Evolutionary conservation across 1,139 yeast genomes (phyloP), one percentile per base, ranked within the genome.

Genomic region (Saccharomycopsis hybrid): DNA sequence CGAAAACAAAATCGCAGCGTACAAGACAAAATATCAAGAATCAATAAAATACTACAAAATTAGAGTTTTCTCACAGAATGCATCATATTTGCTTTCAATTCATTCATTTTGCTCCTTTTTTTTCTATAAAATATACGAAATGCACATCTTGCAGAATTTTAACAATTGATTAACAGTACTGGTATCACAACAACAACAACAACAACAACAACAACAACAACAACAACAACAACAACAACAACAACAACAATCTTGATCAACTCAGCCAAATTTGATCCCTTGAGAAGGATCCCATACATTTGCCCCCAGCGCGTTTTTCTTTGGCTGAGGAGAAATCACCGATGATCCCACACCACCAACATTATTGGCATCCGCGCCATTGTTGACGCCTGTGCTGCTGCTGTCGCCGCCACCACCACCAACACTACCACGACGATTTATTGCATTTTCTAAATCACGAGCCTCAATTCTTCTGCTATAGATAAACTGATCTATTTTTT

Each of bases 401-500:
- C 35, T 31, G 35, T 8, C 24, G 9, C 11, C 31, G 18, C 30
- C 24, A 2, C 11, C 28, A 18, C 18, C n/a, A 32, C 27, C 38
- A 30, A 30, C 31, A 24, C 11, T 42, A 9, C n/a, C 9, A 5
- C 18, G 3, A 28, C 5, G 11, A 13, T 49, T 56, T 49, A 62
- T 53, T 41, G 56, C 54, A 45, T 55, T 46, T 56, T 78, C 84
- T 30, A 78, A 62, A 37, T 73, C 75, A 28, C 78, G 63, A 1
- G 81, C 85, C 57, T 79, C 81, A 3, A 72, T 58, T 48, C 83
- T 67, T 46, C 92, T 65, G 13, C 66, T 62, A 40, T 69, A 68
- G n/a, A 84, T 74, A 61, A 69, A 83, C 18, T 69, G 71, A 44
- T 78, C 81, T 57, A 85, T 75, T 40, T 74, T 79, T 5, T 65